These are phyloP conservation scores for Aspergillus sp. DNA, from an alignment of 2,329 filamentous ascomycete species.

Conservation along the genomic window DNA sequence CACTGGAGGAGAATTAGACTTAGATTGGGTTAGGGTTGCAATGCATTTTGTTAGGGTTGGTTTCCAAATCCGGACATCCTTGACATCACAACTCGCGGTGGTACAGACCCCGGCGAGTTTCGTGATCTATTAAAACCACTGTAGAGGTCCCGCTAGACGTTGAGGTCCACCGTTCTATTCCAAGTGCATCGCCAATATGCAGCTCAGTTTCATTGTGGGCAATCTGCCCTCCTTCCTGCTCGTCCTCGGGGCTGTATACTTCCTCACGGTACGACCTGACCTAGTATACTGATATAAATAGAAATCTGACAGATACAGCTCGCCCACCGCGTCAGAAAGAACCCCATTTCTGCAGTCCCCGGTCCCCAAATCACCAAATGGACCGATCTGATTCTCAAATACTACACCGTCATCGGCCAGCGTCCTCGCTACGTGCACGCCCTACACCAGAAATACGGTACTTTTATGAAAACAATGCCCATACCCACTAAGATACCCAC, in stretches of 20 bases:
- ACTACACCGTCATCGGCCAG: slow-evolving; percentile 9
- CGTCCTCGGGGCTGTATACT: slow-evolving; percentile 3
- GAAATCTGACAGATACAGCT: not conserved
- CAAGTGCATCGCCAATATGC: not conserved
- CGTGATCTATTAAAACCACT: not conserved
- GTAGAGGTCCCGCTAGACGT: not conserved
- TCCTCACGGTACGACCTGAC: not conserved
- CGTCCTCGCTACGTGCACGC: slow-evolving; percentile 16
- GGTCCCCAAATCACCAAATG: slow-evolving; percentile 13
- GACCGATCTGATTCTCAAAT: slow-evolving; percentile 10
- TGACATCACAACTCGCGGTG: not conserved
- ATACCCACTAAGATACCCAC: not conserved
- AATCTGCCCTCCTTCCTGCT: slow-evolving; percentile 4
- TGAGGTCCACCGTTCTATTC: not conserved
- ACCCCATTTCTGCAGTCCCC: slow-evolving; percentile 4
- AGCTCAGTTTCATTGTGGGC: not conserved
- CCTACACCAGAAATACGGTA: slow-evolving; percentile 18
- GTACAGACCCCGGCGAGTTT: not conserved
- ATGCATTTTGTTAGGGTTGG: too few relatives aligned
- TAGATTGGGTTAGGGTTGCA: not conserved
- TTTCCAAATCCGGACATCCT: not conserved
- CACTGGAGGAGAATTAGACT: not conserved
- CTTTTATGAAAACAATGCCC: too few relatives aligned
- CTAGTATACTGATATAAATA: not conserved
- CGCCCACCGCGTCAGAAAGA: not conserved